phyloP scores from a whole-genome alignment of 306 rosid species.

The Dryas octopetala region DNA sequence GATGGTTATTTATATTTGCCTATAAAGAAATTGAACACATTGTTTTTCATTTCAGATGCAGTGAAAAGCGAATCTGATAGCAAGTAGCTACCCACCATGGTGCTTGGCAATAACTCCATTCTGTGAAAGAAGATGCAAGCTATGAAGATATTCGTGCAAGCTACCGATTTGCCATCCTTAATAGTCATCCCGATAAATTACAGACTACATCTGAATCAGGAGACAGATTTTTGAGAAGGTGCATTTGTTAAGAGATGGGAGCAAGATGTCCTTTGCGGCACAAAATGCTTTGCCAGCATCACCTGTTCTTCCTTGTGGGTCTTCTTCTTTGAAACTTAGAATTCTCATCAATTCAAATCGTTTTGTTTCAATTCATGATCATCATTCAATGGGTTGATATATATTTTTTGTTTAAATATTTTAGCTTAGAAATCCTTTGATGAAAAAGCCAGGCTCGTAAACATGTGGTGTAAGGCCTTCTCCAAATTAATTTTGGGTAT shows the following conservation, averaged over 20 bases:
- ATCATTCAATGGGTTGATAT: slow-evolving; percentile 4
- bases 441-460: not conserved
- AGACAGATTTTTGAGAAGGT: slow-evolving; percentile 63
- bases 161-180: slow-evolving; percentile 73
- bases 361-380: slow-evolving; percentile 31
- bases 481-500: too few relatives aligned
- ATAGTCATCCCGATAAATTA: slow-evolving; percentile 77
- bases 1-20: not conserved
- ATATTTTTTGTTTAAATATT: not conserved
- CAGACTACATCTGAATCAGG: slow-evolving; percentile 35
- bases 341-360: slow-evolving; percentile 12
- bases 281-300: slow-evolving; percentile 57
- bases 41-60: slow-evolving; percentile 22
- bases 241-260: slow-evolving; percentile 58
- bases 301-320: slow-evolving; percentile 80
- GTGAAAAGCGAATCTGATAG: slow-evolving; percentile 18
- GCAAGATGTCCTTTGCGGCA: slow-evolving; percentile 40
- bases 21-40: not conserved
- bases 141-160: slow-evolving; percentile 66
- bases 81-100: slow-evolving; percentile 39
- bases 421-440: not conserved
- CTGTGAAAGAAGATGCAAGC: slow-evolving; percentile 67
- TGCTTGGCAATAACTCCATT: slow-evolving; percentile 34
- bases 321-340: slow-evolving; percentile 75
- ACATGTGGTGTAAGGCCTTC: too few relatives aligned